Evolutionary conservation across 495 filamentous ascomycete genomes (phyloP).

Genomic region (Aspergillus bridgeri): DNA sequence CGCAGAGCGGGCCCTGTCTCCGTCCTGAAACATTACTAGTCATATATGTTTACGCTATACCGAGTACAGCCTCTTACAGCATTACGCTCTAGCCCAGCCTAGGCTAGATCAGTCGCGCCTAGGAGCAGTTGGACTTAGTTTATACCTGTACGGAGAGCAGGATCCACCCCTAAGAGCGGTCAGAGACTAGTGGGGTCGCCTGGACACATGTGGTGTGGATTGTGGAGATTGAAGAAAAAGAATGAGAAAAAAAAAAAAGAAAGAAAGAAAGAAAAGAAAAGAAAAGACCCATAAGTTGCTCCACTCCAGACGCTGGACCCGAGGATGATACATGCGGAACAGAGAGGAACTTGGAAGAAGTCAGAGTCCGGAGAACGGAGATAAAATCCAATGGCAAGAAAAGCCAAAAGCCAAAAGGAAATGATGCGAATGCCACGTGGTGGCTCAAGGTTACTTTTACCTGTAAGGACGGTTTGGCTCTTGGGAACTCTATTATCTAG

Average conservation of each 20-base stretch:
- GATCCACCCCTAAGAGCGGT: slow-evolving; percentile 4
- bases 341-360: slow-evolving; percentile 3
- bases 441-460: background rate
- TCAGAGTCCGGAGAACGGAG: background rate
- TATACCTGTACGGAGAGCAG: background rate
- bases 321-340: background rate
- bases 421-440: slow-evolving; percentile 9
- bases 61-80: too few species aligned
- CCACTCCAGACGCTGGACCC: too few species aligned
- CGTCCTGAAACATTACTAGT: slow-evolving; percentile 2
- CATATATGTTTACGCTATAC: background rate
- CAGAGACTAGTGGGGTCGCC: background rate
- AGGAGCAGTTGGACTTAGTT: too few species aligned
- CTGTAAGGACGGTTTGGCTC: too few species aligned
- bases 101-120: too few species aligned
- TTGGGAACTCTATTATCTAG: background rate
- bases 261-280: too few species aligned
- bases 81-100: too few species aligned
- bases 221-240: too few species aligned
- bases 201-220: background rate
- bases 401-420: background rate
- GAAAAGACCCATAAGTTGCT: too few species aligned
- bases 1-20: too few species aligned
- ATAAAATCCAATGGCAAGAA: slow-evolving; percentile 4
- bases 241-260: background rate